Conservation (phyloP, 306 rosid species). For the Glycyrrhiza uralensis region DNA sequence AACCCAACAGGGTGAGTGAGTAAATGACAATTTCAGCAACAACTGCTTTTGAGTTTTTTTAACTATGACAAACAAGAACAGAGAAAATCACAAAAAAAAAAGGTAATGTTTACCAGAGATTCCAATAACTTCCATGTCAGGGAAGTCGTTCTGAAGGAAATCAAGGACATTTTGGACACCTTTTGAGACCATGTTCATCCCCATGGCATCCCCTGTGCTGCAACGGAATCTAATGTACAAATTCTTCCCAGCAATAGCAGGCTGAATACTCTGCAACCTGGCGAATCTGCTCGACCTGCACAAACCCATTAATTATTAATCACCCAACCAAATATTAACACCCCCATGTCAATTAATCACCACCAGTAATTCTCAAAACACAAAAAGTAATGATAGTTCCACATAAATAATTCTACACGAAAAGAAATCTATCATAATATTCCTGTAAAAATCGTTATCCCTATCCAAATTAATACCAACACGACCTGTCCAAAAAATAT, state of each 20-base stretch:
- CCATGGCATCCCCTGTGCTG: conserved; percentile 84
- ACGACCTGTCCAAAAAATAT: not conserved
- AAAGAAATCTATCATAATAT: not conserved
- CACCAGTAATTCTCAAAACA: not conserved
- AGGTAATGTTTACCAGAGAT: conserved; percentile 49
- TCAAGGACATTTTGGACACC: conserved; percentile 72
- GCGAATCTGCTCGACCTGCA: conserved; percentile 71
- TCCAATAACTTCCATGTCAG: conserved; percentile 81
- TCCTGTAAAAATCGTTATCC: not conserved
- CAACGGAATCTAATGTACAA: conserved; percentile 58
- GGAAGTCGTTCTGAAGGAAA: conserved; percentile 55
- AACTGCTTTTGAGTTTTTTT: not conserved
- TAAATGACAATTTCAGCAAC: conserved; percentile 1
- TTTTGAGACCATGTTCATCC: conserved; percentile 85
- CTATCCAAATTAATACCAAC: not conserved
- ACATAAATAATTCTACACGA: not conserved
- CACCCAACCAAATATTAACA: not conserved
- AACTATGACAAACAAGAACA: not conserved
- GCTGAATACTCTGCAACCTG: conserved; percentile 50
- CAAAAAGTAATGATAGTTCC: not conserved
- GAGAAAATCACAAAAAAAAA: not conserved
- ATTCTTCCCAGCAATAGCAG: conserved; percentile 63
- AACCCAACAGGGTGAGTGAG: not conserved
- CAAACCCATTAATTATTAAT: conserved; percentile 7
- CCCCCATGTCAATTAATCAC: not conserved